These are phyloP conservation scores for Nasturtium officinale DNA, from an alignment of 345 rosid genomes.

Conservation along the genomic window DNA sequence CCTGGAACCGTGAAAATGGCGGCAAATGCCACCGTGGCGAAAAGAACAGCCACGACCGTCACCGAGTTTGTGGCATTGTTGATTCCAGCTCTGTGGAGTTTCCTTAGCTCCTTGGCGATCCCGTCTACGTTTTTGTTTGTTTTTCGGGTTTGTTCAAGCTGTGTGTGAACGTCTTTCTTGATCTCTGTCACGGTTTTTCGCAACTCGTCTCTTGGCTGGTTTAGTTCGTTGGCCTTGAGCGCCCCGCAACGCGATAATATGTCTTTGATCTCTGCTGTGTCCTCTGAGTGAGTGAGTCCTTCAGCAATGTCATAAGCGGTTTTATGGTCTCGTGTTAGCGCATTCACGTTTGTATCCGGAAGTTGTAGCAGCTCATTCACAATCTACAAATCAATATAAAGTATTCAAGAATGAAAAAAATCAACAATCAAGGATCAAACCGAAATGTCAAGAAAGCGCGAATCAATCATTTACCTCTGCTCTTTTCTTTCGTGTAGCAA, in stretches of 20 bases:
- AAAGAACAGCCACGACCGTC: slow-evolving; percentile 86
- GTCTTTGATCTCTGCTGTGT: slow-evolving; percentile 61
- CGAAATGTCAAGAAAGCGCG: neutral
- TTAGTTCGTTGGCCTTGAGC: slow-evolving; percentile 69
- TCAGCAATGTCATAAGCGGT: slow-evolving; percentile 89
- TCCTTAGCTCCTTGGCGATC: slow-evolving; percentile 74
- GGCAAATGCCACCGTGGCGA: slow-evolving; percentile 94
- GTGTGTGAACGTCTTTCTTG: slow-evolving; percentile 74
- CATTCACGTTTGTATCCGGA: slow-evolving; percentile 76
- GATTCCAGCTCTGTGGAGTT: slow-evolving; percentile 81
- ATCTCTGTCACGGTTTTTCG: slow-evolving; percentile 76
- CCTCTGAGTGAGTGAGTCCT: slow-evolving; percentile 77
- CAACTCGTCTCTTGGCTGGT: slow-evolving; percentile 82
- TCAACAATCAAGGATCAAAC: slow-evolving; percentile 2
- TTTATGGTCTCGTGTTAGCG: slow-evolving; percentile 72
- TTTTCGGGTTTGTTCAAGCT: slow-evolving; percentile 87
- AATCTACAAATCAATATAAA: slow-evolving; percentile 45
- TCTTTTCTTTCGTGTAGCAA: slow-evolving; percentile 88
- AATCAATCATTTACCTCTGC: slow-evolving; percentile 56
- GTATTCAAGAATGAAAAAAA: neutral
- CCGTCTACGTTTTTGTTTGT: slow-evolving; percentile 80
- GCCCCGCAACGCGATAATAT: slow-evolving; percentile 67
- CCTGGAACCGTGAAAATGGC: slow-evolving; percentile 89
- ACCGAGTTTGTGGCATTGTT: slow-evolving; percentile 87
- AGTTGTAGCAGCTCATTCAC: slow-evolving; percentile 66